Conservation (phyloP, 805 yeast species). For the Saccharomyces kudriavzevii region DNA sequence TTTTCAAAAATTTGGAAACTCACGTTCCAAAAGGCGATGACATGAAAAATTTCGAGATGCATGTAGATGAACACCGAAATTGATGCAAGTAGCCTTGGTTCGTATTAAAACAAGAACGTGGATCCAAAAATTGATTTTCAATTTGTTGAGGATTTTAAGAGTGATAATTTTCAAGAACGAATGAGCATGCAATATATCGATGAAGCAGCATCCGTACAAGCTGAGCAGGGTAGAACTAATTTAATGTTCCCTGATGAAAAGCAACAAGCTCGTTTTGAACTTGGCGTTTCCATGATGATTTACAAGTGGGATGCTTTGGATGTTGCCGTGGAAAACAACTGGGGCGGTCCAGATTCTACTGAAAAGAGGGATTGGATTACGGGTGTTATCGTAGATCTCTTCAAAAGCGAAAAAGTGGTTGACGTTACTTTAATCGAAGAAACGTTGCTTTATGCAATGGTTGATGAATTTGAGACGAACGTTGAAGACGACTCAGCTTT, state of each 20-base stretch:
- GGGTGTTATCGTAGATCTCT: slow-evolving; percentile 72
- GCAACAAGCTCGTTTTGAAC: slow-evolving; percentile 79
- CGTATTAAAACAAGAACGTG: neutral
- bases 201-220: slow-evolving; percentile 47
- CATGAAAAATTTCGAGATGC: neutral
- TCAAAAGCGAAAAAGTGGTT: slow-evolving; percentile 51
- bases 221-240: slow-evolving; percentile 33
- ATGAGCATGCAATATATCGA: slow-evolving; percentile 19
- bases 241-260: slow-evolving; percentile 46
- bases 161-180: neutral
- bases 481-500: slow-evolving; percentile 86
- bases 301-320: slow-evolving; percentile 82
- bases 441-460: slow-evolving; percentile 79
- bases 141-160: neutral
- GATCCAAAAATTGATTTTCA: neutral
- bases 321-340: slow-evolving; percentile 80
- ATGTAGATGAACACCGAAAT: neutral
- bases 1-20: neutral
- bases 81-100: neutral
- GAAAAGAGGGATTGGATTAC: slow-evolving; percentile 95
- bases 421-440: slow-evolving; percentile 80
- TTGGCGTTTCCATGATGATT: slow-evolving; percentile 88
- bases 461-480: slow-evolving; percentile 84
- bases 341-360: slow-evolving; percentile 93
- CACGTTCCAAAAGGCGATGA: neutral